Conservation (phyloP, 495 filamentous ascomycete species). For the Aspergillus asperescens region DNA sequence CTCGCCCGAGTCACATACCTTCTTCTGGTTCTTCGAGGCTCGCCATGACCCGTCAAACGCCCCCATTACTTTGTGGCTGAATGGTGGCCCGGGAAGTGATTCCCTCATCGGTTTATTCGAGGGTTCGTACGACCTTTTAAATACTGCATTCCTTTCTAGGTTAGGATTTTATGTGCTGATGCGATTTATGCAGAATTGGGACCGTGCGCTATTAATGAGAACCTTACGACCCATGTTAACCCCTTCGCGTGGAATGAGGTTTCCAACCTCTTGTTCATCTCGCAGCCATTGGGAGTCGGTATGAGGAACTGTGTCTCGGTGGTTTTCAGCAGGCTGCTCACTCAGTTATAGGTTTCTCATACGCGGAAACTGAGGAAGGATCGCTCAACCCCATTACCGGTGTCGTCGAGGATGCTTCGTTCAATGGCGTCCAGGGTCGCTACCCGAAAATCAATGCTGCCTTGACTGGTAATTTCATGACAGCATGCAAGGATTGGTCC, state of each 20-base stretch:
- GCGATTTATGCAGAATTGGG: conserved; percentile 43
- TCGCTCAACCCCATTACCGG: conserved; percentile 45
- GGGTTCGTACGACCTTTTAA: conserved; percentile 31
- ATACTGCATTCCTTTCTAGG: neutral
- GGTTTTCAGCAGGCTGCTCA: neutral
- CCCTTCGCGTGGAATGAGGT: conserved; percentile 67
- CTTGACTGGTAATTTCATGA: conserved; percentile 27
- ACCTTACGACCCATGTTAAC: conserved; percentile 49
- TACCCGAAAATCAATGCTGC: conserved; percentile 46
- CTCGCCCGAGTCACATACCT: conserved; percentile 39
- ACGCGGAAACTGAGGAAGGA: conserved; percentile 36
- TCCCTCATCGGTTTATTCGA: conserved; percentile 70
- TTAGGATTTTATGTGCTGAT: conserved; percentile 11
- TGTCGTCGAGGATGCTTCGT: conserved; percentile 36
- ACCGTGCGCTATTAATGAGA: conserved; percentile 51
- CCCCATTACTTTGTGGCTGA: conserved; percentile 48
- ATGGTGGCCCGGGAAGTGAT: conserved; percentile 53
- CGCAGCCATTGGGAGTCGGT: conserved; percentile 58
- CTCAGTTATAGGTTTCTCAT: conserved; percentile 47
- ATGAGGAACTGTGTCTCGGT: neutral
- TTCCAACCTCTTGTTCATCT: conserved; percentile 71
- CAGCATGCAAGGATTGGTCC: neutral
- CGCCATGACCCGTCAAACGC: conserved; percentile 46
- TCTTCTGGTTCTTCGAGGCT: conserved; percentile 51
- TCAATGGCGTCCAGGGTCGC: conserved; percentile 41